A percentile compares a stretch with the other conserved stretches of the same genome.
Evolutionary conservation across 495 filamentous ascomycete species (phyloP).

Genomic region (Rostrohypoxylon terebratum): DNA sequence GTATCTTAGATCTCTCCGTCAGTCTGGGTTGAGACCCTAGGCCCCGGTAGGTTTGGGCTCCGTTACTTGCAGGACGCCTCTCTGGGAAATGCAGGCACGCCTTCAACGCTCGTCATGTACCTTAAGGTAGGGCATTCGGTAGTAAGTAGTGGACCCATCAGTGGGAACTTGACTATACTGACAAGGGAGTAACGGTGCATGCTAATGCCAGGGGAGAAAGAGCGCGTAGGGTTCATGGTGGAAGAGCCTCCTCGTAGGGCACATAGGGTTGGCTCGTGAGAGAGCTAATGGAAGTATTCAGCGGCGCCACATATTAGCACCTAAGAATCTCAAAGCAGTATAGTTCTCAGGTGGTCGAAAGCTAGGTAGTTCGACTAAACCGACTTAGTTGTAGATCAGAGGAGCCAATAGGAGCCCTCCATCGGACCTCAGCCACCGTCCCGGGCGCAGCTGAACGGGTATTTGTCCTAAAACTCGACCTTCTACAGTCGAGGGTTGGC

Average conservation of each 20-base stretch:
- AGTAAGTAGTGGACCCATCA: slow-evolving; percentile 33
- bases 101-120: slow-evolving; percentile 32
- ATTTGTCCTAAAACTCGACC: slow-evolving; percentile 29
- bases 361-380: slow-evolving; percentile 40
- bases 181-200: slow-evolving; percentile 15
- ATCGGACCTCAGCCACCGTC: slow-evolving; percentile 42
- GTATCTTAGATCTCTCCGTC: slow-evolving; percentile 43
- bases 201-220: slow-evolving; percentile 30
- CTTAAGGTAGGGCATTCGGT: slow-evolving; percentile 30
- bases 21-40: slow-evolving; percentile 24
- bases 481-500: slow-evolving; percentile 18
- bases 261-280: slow-evolving; percentile 31
- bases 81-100: slow-evolving; percentile 44
- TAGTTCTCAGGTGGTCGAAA: slow-evolving; percentile 47
- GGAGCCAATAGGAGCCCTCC: slow-evolving; percentile 35
- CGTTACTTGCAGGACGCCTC: slow-evolving; percentile 42
- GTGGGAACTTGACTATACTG: slow-evolving; percentile 20
- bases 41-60: slow-evolving; percentile 33
- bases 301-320: slow-evolving; percentile 45
- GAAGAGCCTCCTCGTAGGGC: slow-evolving; percentile 38
- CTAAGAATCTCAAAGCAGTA: slow-evolving; percentile 45
- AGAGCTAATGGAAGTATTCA: slow-evolving; percentile 41
- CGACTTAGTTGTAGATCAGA: slow-evolving; percentile 34
- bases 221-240: slow-evolving; percentile 40
- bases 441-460: slow-evolving; percentile 48